Base-by-base conservation (phyloP, 768 basidiomycete species). In the Suillus luteus region DNA sequence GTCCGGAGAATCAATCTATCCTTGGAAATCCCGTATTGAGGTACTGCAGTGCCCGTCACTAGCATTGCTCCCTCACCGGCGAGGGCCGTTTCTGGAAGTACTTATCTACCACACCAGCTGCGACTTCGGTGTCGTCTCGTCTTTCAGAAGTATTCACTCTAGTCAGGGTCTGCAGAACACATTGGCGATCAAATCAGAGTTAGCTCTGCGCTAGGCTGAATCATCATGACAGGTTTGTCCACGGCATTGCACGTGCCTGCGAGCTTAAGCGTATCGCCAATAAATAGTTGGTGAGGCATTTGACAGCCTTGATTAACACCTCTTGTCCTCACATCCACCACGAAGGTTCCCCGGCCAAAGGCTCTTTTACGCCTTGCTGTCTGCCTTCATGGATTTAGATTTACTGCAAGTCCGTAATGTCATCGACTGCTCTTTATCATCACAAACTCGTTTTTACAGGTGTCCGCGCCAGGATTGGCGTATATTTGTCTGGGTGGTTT, bases 401-500 rank as follows among this genome's bases (percentile, higher is more conserved):
- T 6, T 77, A 11, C 33, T 77, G 60, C 58, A 71, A 64, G 74
- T 75, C 24, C 68, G 74, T 75, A 14, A 22, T 51, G 48, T n/a
- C 43, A 7, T 48, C 44, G 41, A 17, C 22, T 12, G 10, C 24
- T 55, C 11, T 6, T 14, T 7, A 31, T 62, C 31, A 58, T 65
- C 59, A 67, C 67, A 67, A 67, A 77, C 72, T 73, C 65, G 67
- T 64, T 62, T 62, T 43, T 60, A 24, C 70, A 91, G 90, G 78
- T 85, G 2, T 81, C 86, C 1, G 69, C 79, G 35, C 72, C 84
- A 1, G 78, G 84, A 22, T 67, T 89, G 65, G 85, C 86, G 11
- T 90, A 90, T 68, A 84, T 85, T 27, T 83, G 85, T 63, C 72
- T 90, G 1, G 89, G 88, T 4, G 88, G 83, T 3, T 84, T 84